A percentile compares a stretch with the other conserved stretches of the same genome.
These are phyloP conservation scores for Bacidia gigantensis DNA, from an alignment of 495 filamentous ascomycete genomes.

Conservation along the genomic window DNA sequence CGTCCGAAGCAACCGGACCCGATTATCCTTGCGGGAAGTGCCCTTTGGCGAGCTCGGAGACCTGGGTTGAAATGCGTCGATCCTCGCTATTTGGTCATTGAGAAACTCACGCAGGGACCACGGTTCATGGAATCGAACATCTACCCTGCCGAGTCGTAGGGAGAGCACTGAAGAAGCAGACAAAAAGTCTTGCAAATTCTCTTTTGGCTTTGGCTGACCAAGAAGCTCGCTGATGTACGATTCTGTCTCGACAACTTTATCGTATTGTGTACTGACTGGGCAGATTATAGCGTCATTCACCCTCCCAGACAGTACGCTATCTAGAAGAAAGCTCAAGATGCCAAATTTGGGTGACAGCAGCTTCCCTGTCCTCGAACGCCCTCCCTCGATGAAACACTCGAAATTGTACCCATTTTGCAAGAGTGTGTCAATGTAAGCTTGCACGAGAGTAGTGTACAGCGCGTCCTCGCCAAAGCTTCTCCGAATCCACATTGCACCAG, in stretches of 20 bases:
- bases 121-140: constrained; percentile 89
- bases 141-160: constrained; percentile 76
- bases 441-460: constrained; percentile 79
- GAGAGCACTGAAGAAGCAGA: constrained; percentile 80
- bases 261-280: constrained; percentile 92
- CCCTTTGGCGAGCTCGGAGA: constrained; percentile 21
- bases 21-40: constrained; percentile 33
- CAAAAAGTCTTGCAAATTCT: constrained; percentile 79
- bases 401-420: constrained; percentile 85
- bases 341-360: constrained; percentile 88
- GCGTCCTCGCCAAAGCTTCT: constrained; percentile 84
- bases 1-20: constrained; percentile 54
- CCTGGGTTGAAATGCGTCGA: constrained; percentile 24
- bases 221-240: constrained; percentile 90
- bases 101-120: constrained; percentile 81
- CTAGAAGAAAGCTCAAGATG: constrained; percentile 84
- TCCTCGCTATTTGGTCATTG: constrained; percentile 44
- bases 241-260: constrained; percentile 97
- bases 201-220: constrained; percentile 85
- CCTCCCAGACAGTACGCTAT: constrained; percentile 76
- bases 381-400: constrained; percentile 94
- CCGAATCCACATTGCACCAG: constrained; percentile 93
- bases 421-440: constrained; percentile 88
- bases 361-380: constrained; percentile 84
- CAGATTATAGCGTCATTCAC: constrained; percentile 85